Conservation (phyloP, 2,329 filamentous ascomycete genomes). For the Sclerotinia minor region DNA sequence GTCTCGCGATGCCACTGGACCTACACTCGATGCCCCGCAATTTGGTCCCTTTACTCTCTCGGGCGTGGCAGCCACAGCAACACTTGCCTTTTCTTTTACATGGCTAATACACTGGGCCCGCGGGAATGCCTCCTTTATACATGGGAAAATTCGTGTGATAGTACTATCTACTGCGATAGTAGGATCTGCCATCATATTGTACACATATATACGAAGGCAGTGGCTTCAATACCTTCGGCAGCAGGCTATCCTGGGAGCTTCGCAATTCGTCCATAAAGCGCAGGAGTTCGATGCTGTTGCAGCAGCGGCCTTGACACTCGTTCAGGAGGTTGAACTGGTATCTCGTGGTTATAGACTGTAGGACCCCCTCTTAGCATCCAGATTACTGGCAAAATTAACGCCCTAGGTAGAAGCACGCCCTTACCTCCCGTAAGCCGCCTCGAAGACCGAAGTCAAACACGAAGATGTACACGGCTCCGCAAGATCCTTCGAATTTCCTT, state of each 20-base stretch:
- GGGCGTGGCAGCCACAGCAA: constrained; percentile 65
- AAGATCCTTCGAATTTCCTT: constrained; percentile 72
- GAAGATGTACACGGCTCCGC: constrained; percentile 78
- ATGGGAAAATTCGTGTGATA: constrained; percentile 58
- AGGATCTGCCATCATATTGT: constrained; percentile 58
- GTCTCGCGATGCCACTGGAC: constrained; percentile 31
- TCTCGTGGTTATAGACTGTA: constrained; percentile 86
- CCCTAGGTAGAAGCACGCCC: constrained; percentile 68
- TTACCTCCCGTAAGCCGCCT: constrained; percentile 89
- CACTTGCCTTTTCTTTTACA: constrained; percentile 54
- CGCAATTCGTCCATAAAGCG: constrained; percentile 68
- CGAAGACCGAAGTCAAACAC: constrained; percentile 76
- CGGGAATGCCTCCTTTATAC: constrained; percentile 50
- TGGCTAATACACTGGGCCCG: constrained; percentile 73
- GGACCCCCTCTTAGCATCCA: constrained; percentile 40
- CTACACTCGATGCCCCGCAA: constrained; percentile 33
- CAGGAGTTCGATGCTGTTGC: constrained; percentile 79
- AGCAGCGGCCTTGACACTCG: constrained; percentile 73
- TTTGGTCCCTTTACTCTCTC: constrained; percentile 55
- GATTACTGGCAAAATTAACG: constrained; percentile 27
- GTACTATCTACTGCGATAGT: constrained; percentile 50
- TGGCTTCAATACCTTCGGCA: constrained; percentile 78
- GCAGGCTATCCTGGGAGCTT: constrained; percentile 69
- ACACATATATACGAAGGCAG: constrained; percentile 73
- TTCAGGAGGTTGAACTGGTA: constrained; percentile 94